Percentiles rank a stretch among this genome's conserved stretches.
Conservation (phyloP, 169 alveolate genomes). For the Cryptosporidium andersoni region DNA sequence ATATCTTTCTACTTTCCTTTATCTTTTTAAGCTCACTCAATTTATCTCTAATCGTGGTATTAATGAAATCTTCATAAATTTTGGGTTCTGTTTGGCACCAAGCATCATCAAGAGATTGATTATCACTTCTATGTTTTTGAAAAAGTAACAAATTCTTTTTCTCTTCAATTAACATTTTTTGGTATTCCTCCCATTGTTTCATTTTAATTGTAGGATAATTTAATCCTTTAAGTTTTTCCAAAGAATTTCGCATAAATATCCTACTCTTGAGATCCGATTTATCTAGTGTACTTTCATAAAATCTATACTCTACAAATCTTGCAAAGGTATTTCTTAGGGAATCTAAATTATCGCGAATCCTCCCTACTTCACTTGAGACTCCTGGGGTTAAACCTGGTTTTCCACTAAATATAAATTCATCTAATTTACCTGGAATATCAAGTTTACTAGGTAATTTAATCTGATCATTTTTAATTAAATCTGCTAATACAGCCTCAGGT, state of each 20-base stretch:
- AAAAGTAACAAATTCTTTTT: constrained; percentile 44
- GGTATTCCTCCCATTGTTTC: constrained; percentile 65
- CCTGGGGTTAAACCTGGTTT: constrained; percentile 11
- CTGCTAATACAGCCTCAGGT: constrained; percentile 27
- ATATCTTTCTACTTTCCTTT: constrained; percentile 24
- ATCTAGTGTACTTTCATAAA: constrained; percentile 58
- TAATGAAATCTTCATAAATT: constrained; percentile 37
- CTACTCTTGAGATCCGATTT: constrained; percentile 57
- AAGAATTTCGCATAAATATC: constrained; percentile 46
- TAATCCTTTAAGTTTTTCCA: constrained; percentile 48
- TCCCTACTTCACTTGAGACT: constrained; percentile 26
- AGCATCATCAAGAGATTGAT: constrained; percentile 61
- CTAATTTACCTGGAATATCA: constrained; percentile 27
- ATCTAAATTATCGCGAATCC: constrained; percentile 47
- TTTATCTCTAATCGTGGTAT: constrained; percentile 11
- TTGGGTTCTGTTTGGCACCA: constrained; percentile 70
- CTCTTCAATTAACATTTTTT: constrained; percentile 41
- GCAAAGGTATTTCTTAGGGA: constrained; percentile 48
- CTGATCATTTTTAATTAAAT: constrained; percentile 8
- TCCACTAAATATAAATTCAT: constrained; percentile 5
- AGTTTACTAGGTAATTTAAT: constrained; percentile 24
- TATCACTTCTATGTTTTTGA: constrained; percentile 55
- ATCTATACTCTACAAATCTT: constrained; percentile 53
- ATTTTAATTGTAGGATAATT: constrained; percentile 61
- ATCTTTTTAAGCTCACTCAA: constrained; percentile 42